Conservation (phyloP, 2,329 filamentous ascomycete species). For the Rhytidhysteron rufulum region DNA sequence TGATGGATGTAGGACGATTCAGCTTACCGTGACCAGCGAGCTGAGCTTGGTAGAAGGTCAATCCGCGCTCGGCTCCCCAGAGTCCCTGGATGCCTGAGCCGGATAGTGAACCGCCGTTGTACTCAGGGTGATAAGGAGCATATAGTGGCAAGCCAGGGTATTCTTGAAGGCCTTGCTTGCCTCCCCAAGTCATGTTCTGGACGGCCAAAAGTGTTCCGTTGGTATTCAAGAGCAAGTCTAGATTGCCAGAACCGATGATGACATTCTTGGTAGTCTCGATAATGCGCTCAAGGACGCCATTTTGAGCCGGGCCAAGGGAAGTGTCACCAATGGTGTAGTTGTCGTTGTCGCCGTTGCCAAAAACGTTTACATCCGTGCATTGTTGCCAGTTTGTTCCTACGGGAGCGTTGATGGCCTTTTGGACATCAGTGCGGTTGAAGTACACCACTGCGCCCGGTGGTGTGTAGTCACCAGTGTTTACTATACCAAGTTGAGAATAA, state of each 20-base stretch:
- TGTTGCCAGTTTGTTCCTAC: slow-evolving; percentile 40
- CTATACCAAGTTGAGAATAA: slow-evolving; percentile 34
- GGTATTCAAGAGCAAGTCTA: slow-evolving; percentile 48
- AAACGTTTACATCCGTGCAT: slow-evolving; percentile 41
- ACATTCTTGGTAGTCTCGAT: slow-evolving; percentile 52
- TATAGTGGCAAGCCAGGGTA: slow-evolving; percentile 42
- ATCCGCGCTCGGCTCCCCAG: slow-evolving; percentile 42
- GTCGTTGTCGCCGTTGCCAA: slow-evolving; percentile 29
- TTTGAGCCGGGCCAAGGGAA: slow-evolving; percentile 36
- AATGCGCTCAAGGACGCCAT: slow-evolving; percentile 43
- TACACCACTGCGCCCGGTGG: slow-evolving; percentile 41
- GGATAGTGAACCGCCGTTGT: slow-evolving; percentile 35
- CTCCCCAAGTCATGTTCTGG: slow-evolving; percentile 54
- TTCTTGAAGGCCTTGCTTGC: slow-evolving; percentile 43
- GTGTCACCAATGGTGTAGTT: slow-evolving; percentile 24
- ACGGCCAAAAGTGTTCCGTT: slow-evolving; percentile 52
- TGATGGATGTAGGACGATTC: no score
- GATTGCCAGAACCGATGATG: slow-evolving; percentile 46
- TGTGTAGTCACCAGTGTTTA: slow-evolving; percentile 36
- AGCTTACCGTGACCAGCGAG: slow-evolving; percentile 42
- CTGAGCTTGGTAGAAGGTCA: slow-evolving; percentile 44
- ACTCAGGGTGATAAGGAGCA: slow-evolving; percentile 43
- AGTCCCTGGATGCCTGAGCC: slow-evolving; percentile 40
- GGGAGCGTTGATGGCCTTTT: slow-evolving; percentile 48
- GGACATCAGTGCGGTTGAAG: slow-evolving; percentile 52